Percentiles rank a stretch among this genome's conserved stretches.
Evolutionary conservation across 2,329 filamentous ascomycete species (phyloP).

Genomic region (Alternaria brassicae): DNA sequence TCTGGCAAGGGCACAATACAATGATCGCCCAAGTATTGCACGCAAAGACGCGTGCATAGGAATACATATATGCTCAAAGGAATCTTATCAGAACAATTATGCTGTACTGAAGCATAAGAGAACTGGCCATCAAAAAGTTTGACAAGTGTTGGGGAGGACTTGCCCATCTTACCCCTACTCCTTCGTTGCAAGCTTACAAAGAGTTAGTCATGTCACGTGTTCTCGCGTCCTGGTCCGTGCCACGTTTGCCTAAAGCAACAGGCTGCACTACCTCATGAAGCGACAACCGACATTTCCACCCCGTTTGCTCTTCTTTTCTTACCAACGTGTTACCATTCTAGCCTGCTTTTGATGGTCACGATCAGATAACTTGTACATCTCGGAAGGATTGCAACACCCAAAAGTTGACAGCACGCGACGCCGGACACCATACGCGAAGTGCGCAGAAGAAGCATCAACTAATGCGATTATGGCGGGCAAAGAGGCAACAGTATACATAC

Average conservation of each 20-base stretch:
- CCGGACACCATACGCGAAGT: background rate
- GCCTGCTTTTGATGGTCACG: background rate
- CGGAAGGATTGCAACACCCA: background rate
- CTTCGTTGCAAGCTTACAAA: background rate
- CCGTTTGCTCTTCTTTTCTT: background rate
- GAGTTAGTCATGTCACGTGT: conserved; percentile 4
- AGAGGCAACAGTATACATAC: conserved; percentile 88
- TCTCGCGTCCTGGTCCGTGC: conserved; percentile 7
- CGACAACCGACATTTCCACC: background rate
- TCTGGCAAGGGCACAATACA: background rate
- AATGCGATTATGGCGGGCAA: conserved; percentile 79
- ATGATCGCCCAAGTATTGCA: background rate
- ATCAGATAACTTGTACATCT: too few relatives aligned
- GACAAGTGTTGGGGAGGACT: too few relatives aligned
- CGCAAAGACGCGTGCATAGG: background rate
- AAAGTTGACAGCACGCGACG: background rate
- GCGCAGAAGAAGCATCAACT: background rate
- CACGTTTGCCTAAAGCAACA: conserved; percentile 16
- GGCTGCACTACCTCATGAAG: conserved; percentile 3
- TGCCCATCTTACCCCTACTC: background rate
- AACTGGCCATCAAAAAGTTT: background rate
- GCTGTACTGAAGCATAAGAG: background rate
- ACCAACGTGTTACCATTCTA: background rate
- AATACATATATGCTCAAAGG: background rate
- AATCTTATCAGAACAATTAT: background rate